Base-by-base conservation (phyloP, 441 rosid genomes). In the Codiaeum variegatum region DNA sequence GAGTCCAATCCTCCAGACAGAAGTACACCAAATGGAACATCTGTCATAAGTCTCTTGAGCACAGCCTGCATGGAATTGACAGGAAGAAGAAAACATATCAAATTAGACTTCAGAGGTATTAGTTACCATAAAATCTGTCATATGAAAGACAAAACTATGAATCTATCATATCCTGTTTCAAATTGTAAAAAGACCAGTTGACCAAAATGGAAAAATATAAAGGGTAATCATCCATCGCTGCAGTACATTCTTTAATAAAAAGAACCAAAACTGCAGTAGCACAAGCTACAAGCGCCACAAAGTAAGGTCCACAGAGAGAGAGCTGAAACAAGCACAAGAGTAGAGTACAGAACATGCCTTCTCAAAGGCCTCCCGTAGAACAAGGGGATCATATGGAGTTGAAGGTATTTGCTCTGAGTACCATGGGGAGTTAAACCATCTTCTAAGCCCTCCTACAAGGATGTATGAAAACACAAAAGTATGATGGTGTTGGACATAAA, bases 1-100 rank as follows among this genome's bases (percentile, higher is more conserved):
- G 99, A 96, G 79, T 96, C 99, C 73, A 96, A 81, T 72, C 99
- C 99, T 85, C 99, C 98, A 76, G 99, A 96, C 72, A 93, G 81
- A 52, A 96, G 97, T 69, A 96, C 99, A 63, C 99, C 99, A 82
- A 93, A 96, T 49, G 99, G 98, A 28, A 96, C 99, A 83, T 96
- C 99, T 4, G 99, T 88, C 98, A 96, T 96, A 51, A 96, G 94
- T 81, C 99, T 84, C 85, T 93, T 96, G 55, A 83, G 46, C 63
- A 96, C 98, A 81, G 99, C 99, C 99, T 96, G 85, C 73, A 83
- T 1, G 40, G 12, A 55, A 65, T 62, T 51, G 31, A 47, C 18
- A 52, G 4, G 60, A 62, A 55, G 21, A 29, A 44, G 67, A 42
- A 60, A 49, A 38, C 19, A 18, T 38, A 47, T 16, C 2, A 29